Evolutionary conservation across 176 grass and related monocot genomes (phyloP).

Genomic region (Avena sativa): DNA sequence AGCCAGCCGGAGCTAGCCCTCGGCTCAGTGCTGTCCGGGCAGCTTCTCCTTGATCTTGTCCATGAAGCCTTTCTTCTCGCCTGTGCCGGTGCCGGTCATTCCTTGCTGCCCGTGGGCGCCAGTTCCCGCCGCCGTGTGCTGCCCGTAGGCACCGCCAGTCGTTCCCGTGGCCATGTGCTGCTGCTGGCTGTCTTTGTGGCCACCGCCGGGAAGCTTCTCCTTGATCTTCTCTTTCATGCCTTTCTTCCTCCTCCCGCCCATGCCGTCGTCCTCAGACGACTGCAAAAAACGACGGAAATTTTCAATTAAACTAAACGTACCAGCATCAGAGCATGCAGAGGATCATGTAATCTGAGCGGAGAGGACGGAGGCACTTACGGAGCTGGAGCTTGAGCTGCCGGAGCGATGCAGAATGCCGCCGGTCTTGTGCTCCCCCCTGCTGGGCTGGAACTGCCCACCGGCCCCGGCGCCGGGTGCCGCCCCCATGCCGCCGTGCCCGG

Average conservation of each 20-base stretch:
- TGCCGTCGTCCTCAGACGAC: constrained; percentile 67
- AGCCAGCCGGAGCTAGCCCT: not conserved
- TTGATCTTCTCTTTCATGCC: constrained; percentile 78
- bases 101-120: constrained; percentile 32
- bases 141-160: not conserved
- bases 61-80: constrained; percentile 27
- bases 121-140: not conserved
- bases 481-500: not conserved
- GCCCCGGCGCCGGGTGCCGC: not conserved
- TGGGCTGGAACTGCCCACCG: constrained; percentile 42
- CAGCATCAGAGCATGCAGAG: too few relatives aligned
- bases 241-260: constrained; percentile 73
- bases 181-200: constrained; percentile 31
- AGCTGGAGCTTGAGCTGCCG: constrained; percentile 69
- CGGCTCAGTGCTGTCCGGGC: constrained; percentile 27
- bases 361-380: constrained; percentile 20
- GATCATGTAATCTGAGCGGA: too few relatives aligned
- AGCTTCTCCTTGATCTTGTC: constrained; percentile 41
- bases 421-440: constrained; percentile 24
- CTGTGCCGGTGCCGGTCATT: not conserved
- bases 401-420: constrained; percentile 54
- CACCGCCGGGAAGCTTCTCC: constrained; percentile 61
- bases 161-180: not conserved
- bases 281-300: not conserved
- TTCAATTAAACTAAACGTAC: too few relatives aligned